A percentile compares a stretch with the other conserved stretches of the same genome.
These are phyloP conservation scores for Blechomonas ayalai DNA, from an alignment of 208 protist species.

Conservation along the genomic window DNA sequence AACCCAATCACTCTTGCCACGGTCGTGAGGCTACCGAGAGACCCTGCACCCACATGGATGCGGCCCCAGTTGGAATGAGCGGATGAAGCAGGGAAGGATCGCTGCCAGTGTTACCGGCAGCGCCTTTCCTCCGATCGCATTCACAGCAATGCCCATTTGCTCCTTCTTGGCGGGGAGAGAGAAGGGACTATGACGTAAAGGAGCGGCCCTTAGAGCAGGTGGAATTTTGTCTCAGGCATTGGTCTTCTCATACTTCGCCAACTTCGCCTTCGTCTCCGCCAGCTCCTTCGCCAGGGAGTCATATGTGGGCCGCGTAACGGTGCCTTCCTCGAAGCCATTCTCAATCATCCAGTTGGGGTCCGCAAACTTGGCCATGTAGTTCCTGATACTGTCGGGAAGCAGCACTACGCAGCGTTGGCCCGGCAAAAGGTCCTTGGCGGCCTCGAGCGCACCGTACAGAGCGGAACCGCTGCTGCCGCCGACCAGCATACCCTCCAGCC, in stretches of 20 bases:
- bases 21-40: too few relatives aligned
- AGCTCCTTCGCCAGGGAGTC: slow-evolving; percentile 53
- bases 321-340: slow-evolving; percentile 82
- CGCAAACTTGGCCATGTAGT: slow-evolving; percentile 97
- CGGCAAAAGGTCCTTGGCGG: slow-evolving; percentile 84
- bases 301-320: slow-evolving; percentile 70
- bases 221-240: too few relatives aligned
- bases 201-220: too few relatives aligned
- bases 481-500: slow-evolving; percentile 93
- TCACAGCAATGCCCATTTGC: too few relatives aligned
- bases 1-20: too few relatives aligned
- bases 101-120: too few relatives aligned
- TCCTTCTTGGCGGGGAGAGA: too few relatives aligned
- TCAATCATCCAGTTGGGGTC: slow-evolving; percentile 95
- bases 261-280: slow-evolving; percentile 41
- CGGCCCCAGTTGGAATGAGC: too few relatives aligned
- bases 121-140: too few relatives aligned
- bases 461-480: slow-evolving; percentile 93
- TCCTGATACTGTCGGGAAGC: slow-evolving; percentile 94
- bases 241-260: slow-evolving; percentile 50
- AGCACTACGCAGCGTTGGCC: slow-evolving; percentile 93
- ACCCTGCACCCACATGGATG: too few relatives aligned
- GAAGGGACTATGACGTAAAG: too few relatives aligned
- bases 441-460: slow-evolving; percentile 85
- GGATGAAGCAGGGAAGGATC: too few relatives aligned